These are phyloP conservation scores for Tephrocybe rancida DNA, from an alignment of 768 basidiomycete species.

Conservation along the genomic window DNA sequence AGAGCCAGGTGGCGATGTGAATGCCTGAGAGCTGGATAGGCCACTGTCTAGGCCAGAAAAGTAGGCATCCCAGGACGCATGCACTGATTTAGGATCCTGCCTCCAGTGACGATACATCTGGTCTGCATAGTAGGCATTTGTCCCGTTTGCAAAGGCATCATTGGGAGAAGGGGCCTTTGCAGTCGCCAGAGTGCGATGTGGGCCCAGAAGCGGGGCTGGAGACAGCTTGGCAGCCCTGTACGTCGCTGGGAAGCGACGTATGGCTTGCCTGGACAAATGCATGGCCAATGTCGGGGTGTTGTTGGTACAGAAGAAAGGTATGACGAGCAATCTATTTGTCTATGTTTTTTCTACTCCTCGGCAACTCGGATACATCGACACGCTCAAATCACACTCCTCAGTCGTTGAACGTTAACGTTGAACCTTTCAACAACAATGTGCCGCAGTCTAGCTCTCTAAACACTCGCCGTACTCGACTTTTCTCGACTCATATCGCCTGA, in stretches of 20 bases:
- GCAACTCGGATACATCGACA: no score
- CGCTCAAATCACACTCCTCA: no score
- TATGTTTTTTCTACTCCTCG: no score
- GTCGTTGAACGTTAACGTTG: no score
- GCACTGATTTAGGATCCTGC: conserved; percentile 89
- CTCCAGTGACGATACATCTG: conserved; percentile 96
- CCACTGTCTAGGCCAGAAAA: conserved; percentile 94
- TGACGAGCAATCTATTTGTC: no score
- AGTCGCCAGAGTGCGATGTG: conserved; percentile 45
- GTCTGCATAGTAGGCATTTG: conserved; percentile 93
- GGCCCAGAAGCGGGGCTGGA: conserved; percentile 6
- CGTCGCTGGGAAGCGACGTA: conserved; percentile 31
- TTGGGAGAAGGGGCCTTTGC: conserved; percentile 66
- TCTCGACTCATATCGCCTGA: no score
- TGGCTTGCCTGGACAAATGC: conserved; percentile 36
- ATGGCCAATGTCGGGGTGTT: no score
- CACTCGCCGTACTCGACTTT: no score
- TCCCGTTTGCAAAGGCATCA: conserved; percentile 90
- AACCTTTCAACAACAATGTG: no score
- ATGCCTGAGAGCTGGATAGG: conserved; percentile 75
- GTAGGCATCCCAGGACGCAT: conserved; percentile 93
- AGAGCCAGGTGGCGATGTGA: conserved; percentile 73
- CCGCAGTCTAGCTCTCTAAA: no score
- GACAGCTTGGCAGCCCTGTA: conserved; percentile 17
- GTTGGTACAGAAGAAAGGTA: no score